Evolutionary conservation across 2,329 filamentous ascomycete species (phyloP).

Genomic region (Hypoxylon sp.): DNA sequence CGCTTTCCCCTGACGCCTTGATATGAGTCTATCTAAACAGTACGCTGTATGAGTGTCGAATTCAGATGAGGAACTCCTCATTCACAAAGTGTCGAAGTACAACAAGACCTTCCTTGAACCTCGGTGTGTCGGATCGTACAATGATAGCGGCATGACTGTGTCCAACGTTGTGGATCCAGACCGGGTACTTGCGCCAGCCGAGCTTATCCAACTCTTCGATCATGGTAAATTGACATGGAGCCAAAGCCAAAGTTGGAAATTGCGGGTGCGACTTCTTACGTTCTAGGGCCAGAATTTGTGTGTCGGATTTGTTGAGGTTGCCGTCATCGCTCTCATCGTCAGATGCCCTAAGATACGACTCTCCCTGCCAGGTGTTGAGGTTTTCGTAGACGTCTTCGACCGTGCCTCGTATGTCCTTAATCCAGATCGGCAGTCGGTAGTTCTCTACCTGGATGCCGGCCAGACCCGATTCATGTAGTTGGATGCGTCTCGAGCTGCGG

Average conservation of each 20-base stretch:
- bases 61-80: constrained; percentile 77
- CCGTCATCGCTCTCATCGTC: constrained; percentile 65
- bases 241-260: constrained; percentile 82
- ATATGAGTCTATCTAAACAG: neutral
- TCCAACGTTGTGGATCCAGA: constrained; percentile 82
- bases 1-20: constrained; percentile 12
- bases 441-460: constrained; percentile 76
- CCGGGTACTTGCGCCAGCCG: constrained; percentile 75
- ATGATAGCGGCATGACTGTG: constrained; percentile 95
- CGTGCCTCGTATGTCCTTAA: constrained; percentile 80
- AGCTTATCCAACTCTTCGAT: constrained; percentile 80
- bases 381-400: constrained; percentile 85
- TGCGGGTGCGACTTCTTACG: constrained; percentile 57
- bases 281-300: constrained; percentile 60
- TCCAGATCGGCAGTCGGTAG: constrained; percentile 82
- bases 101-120: constrained; percentile 81
- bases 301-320: constrained; percentile 53
- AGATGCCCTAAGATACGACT: constrained; percentile 77
- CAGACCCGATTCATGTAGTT: constrained; percentile 79
- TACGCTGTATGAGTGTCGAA: neutral
- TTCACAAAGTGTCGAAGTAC: constrained; percentile 87
- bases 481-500: constrained; percentile 80
- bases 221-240: constrained; percentile 86
- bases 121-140: constrained; percentile 76
- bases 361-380: constrained; percentile 75